Evolutionary conservation across 352 stramenopile species (phyloP), one percentile per base, ranked within the genome.

Genomic region (Phytophthora sojae): DNA sequence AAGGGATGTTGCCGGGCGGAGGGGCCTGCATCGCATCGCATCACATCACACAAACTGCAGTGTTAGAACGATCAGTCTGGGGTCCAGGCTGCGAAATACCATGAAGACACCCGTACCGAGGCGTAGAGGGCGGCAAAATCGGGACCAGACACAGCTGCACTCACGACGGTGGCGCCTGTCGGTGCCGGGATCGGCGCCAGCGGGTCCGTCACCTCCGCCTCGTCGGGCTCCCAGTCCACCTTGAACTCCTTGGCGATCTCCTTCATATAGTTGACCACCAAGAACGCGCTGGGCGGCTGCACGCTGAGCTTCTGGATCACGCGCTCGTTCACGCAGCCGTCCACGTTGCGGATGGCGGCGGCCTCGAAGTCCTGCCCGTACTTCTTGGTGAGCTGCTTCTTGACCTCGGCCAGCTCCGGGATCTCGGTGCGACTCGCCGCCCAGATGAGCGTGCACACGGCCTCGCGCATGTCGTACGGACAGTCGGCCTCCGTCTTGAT

Each of bases 261-360:
- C 52, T 98, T 98, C 82, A 99, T 92, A 83, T 99, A 99, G 23
- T 96, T 98, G 29, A 98, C 90, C 19, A 99, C 96, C 8, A 98
- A 67, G 59, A 97, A 98, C 6, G 95, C 95, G 51, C 91, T 97
- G 1, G 97, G 97, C n/a, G 96, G 97, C 77, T 94, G 65, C 12
- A 99, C 92, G 19, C 92, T 97, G 17, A 99, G 88, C 67, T 99
- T 99, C 47, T 95, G 84, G 2, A 98, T 96, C 62, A 97, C 90
- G 35, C 91, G 88, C 61, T 96, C 89, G 65, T 98, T 98, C 26
- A 98, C 94, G 35, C 91, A 97, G 14, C 88, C 86, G 58, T 95
- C 89, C 26, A 96, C 80, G 72, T 98, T 98, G 35, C 85, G 79
- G 32, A 92, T 87, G 4, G 93, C 92, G 0, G 85, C 77, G 2